Percentiles rank a stretch among this genome's conserved stretches.
phyloP scores from a whole-genome alignment of 768 basidiomycete genomes.

The Myochromella boudieri region DNA sequence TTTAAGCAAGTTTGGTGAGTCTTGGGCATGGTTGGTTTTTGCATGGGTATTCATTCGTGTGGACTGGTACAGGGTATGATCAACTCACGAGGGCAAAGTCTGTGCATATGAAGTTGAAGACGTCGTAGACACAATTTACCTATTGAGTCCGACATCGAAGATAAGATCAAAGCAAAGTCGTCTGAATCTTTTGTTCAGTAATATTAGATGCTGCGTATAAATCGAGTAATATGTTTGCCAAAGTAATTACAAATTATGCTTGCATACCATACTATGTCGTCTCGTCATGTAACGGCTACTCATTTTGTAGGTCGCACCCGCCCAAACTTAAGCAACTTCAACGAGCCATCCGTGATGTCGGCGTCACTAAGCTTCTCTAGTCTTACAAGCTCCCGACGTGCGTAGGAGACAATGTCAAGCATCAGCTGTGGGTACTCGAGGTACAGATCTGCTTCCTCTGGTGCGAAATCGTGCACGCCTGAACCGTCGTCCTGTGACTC shows the following conservation, averaged over 20 bases:
- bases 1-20: slow-evolving; percentile 83
- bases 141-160: too few species aligned
- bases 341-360: slow-evolving; percentile 38
- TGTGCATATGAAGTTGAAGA: slow-evolving; percentile 81
- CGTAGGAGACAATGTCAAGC: slow-evolving; percentile 65
- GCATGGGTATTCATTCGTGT: slow-evolving; percentile 70
- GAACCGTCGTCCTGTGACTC: slow-evolving; percentile 64
- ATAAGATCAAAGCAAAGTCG: too few species aligned
- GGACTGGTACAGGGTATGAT: slow-evolving; percentile 64
- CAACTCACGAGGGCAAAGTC: slow-evolving; percentile 81
- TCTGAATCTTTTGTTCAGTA: too few species aligned
- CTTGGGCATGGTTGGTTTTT: slow-evolving; percentile 67
- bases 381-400: slow-evolving; percentile 69
- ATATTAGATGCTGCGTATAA: too few species aligned
- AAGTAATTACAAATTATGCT: too few species aligned
- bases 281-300: too few species aligned
- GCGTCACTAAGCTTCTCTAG: slow-evolving; percentile 55
- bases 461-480: slow-evolving; percentile 70
- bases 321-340: slow-evolving; percentile 41
- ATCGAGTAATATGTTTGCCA: too few species aligned
- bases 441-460: slow-evolving; percentile 62
- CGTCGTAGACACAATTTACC: slow-evolving; percentile 20
- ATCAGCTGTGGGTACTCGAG: slow-evolving; percentile 75
- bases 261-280: too few species aligned
- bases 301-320: too few species aligned